Evolutionary conservation across 78 protist species (phyloP).

Genomic region (Diacronema lutheri): DNA sequence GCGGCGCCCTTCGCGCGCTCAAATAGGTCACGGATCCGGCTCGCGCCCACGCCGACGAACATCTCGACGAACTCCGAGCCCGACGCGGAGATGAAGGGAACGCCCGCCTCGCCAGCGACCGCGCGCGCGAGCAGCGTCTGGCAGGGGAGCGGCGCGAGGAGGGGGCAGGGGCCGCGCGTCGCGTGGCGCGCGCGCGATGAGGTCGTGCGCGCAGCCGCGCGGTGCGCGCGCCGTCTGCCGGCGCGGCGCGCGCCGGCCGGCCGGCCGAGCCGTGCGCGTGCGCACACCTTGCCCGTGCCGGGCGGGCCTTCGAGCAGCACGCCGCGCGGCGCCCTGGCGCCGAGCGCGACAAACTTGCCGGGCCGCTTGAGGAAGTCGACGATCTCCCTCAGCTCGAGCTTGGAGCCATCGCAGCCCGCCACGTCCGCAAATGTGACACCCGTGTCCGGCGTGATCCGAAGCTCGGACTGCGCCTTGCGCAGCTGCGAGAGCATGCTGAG

Average conservation of each 20-base stretch:
- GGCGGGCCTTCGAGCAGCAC: constrained; percentile 89
- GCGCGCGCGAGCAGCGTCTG: constrained; percentile 83
- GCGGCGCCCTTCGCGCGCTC: constrained; percentile 7
- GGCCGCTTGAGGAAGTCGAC: constrained; percentile 88
- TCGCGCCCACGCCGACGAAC: constrained; percentile 95
- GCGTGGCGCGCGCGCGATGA: no score
- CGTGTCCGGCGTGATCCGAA: constrained; percentile 32
- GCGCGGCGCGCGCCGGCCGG: no score
- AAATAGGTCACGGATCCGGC: constrained; percentile 63
- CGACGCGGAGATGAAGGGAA: constrained; percentile 83
- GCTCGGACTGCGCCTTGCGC: constrained; percentile 24
- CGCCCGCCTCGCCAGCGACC: constrained; percentile 85
- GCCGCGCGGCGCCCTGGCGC: constrained; percentile 48
- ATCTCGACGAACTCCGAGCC: constrained; percentile 96
- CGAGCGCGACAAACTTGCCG: constrained; percentile 42
- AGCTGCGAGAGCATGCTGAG: neutral
- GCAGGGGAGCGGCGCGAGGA: no score
- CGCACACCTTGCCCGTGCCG: constrained; percentile 95
- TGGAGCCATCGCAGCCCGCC: constrained; percentile 31
- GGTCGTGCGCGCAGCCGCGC: no score
- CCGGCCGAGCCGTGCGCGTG: no score
- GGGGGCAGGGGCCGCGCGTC: no score
- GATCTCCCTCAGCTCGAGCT: constrained; percentile 45
- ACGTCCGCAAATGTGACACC: constrained; percentile 21
- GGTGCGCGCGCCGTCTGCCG: no score